Evolutionary conservation across 805 yeast species (phyloP), one percentile per base, ranked within the genome.

Genomic region (Metschnikowia shivogae): DNA sequence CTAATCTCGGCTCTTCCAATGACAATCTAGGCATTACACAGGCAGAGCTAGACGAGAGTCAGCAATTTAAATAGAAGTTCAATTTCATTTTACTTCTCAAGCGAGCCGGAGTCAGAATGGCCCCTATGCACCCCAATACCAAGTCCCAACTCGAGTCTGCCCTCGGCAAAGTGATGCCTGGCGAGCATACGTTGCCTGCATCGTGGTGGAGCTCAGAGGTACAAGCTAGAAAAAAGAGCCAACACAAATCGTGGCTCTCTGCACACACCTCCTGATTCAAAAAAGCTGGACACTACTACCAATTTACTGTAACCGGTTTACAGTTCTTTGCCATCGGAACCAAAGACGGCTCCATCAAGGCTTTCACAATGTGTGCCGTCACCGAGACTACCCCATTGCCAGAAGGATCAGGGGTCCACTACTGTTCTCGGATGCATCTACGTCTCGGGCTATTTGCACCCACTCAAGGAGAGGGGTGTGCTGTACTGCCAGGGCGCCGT

Each of bases 331-430:
- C 80, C 33, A 78, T 80, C 60, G 76, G 74, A 61, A 73, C 76
- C 44, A 78, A 76, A 49, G 80, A 54, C 27, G 62, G 81, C 22
- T 62, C 70, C 28, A 65, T 78, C 56, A 77, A 76, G 58, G 84
- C 82, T 12, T 80, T 66, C 85, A 80, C 60, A 80, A 80, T 54
- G 77, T 80, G 31, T 80, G 85, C 56, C 80, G 84, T 54, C 85
- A 80, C 63, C 68, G 84, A 58, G 84, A 84, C 6, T 80, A 73
- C 53, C 85, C 85, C 1, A 81, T 80, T 34, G 76, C 80, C 24
- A 70, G 76, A 80, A 80, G 56, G 78, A 78, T 30, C 64, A 74
- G 51, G 85, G 85, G 24, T 76, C 81, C n/a, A 72, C 83, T 2
- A 70, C 68, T 13, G 70, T 80, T 34, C 62, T 80, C 29, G 83